A percentile compares a stretch with the other conserved stretches of the same genome.
These are phyloP conservation scores for Pisolithus tinctorius DNA, from an alignment of 768 basidiomycete species.

Conservation along the genomic window DNA sequence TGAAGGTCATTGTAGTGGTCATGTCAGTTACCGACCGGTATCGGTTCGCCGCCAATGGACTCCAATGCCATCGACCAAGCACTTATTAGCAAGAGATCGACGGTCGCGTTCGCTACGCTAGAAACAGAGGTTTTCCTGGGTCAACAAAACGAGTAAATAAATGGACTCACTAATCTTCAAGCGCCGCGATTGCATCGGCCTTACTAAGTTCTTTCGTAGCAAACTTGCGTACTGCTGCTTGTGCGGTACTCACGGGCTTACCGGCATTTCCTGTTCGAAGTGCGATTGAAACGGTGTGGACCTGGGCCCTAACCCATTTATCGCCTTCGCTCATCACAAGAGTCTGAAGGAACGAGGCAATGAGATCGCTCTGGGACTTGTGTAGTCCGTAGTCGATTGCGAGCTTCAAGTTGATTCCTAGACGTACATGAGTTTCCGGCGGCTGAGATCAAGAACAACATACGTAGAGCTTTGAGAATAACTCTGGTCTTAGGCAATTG, in stretches of 20 bases:
- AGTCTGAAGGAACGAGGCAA: constrained; percentile 90
- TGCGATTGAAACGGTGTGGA: constrained; percentile 60
- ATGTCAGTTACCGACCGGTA: constrained; percentile 53
- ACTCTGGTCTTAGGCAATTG: constrained; percentile 57
- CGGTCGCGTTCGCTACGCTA: constrained; percentile 85
- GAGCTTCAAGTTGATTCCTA: constrained; percentile 80
- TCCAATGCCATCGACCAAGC: constrained; percentile 68
- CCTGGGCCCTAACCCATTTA: constrained; percentile 74
- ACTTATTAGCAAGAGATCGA: constrained; percentile 76
- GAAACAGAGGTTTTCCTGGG: neutral
- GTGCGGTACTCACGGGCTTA: constrained; percentile 71
- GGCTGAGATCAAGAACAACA: constrained; percentile 61
- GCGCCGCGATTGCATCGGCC: constrained; percentile 67
- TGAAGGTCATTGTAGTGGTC: neutral
- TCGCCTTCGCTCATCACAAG: constrained; percentile 96
- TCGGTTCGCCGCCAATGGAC: constrained; percentile 50
- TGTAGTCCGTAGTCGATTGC: constrained; percentile 87
- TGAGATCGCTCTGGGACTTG: constrained; percentile 74
- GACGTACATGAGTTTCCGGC: constrained; percentile 61
- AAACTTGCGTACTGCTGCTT: constrained; percentile 73
- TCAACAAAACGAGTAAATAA: neutral
- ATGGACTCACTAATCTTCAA: constrained; percentile 83
- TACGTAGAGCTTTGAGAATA: constrained; percentile 75
- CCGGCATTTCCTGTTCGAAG: constrained; percentile 61
- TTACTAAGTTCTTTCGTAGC: constrained; percentile 81